Conservation (phyloP, 2,329 filamentous ascomycete genomes). For the Sordariomycetes sp. region DNA sequence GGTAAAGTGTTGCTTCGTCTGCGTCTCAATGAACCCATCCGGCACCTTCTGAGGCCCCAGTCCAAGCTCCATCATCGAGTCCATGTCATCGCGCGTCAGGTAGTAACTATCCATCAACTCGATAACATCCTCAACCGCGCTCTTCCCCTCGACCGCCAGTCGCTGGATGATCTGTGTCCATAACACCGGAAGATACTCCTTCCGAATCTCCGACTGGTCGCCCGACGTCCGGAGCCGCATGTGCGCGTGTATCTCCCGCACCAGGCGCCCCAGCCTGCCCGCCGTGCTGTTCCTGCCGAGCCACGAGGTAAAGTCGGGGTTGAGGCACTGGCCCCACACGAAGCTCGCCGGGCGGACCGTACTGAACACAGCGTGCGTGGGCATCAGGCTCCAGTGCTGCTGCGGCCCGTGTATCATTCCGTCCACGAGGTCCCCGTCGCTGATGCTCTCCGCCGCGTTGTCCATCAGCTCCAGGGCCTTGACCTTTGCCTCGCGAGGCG, state of each 20-base stretch:
- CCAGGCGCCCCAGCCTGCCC: conserved; percentile 61
- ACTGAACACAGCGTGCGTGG: conserved; percentile 87
- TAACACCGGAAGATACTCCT: conserved; percentile 82
- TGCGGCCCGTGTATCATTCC: conserved; percentile 97
- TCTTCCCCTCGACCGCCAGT: conserved; percentile 67
- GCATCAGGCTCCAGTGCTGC: conserved; percentile 98
- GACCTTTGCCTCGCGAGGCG: conserved; percentile 53
- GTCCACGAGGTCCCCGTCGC: conserved; percentile 90
- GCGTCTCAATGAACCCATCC: conserved; percentile 62
- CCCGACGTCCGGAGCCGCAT: conserved; percentile 87
- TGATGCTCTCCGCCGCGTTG: conserved; percentile 87
- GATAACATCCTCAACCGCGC: conserved; percentile 71
- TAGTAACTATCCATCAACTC: conserved; percentile 96
- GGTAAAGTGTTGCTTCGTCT: conserved; percentile 83
- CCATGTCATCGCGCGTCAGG: conserved; percentile 87
- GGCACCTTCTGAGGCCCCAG: conserved; percentile 73
- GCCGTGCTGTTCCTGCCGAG: conserved; percentile 89
- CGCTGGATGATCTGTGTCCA: conserved; percentile 70
- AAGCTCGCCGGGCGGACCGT: conserved; percentile 87
- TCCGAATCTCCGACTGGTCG: conserved; percentile 84
- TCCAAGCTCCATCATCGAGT: conserved; percentile 81
- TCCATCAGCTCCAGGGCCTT: conserved; percentile 81
- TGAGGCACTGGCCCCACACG: conserved; percentile 63
- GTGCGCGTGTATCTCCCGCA: conserved; percentile 92
- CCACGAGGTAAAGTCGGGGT: conserved; percentile 77